A percentile compares a stretch with the other conserved stretches of the same genome.
Evolutionary conservation across 805 yeast species (phyloP).

Genomic region (Phaffomyces thermotolerans): DNA sequence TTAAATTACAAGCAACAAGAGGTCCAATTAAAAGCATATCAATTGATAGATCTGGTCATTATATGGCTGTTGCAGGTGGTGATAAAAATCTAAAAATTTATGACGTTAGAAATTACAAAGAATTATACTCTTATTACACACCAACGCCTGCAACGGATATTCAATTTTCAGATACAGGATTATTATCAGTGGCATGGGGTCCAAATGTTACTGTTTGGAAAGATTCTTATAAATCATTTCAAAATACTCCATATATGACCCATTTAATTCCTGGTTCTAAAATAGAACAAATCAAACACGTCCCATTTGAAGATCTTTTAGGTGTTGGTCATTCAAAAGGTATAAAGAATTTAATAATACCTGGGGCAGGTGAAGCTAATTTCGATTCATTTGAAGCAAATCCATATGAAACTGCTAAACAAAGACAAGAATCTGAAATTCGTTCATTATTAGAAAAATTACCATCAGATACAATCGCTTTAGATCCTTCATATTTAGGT

Average conservation of each 20-base stretch:
- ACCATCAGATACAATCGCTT: slow-evolving; percentile 84
- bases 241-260: slow-evolving; percentile 84
- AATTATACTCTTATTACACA: slow-evolving; percentile 50
- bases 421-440: slow-evolving; percentile 91
- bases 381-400: slow-evolving; percentile 89
- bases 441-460: slow-evolving; percentile 78
- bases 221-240: slow-evolving; percentile 64
- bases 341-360: slow-evolving; percentile 77
- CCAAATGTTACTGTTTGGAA: slow-evolving; percentile 95
- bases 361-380: slow-evolving; percentile 98
- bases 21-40: slow-evolving; percentile 88
- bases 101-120: slow-evolving; percentile 84
- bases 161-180: slow-evolving; percentile 80
- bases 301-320: slow-evolving; percentile 94
- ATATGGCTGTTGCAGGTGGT: slow-evolving; percentile 90
- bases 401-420: slow-evolving; percentile 87
- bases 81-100: slow-evolving; percentile 82
- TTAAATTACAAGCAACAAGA: slow-evolving; percentile 60
- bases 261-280: slow-evolving; percentile 77
- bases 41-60: slow-evolving; percentile 83
- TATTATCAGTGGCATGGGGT: slow-evolving; percentile 89
- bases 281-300: slow-evolving; percentile 61
- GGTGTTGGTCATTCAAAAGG: slow-evolving; percentile 82
- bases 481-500: slow-evolving; percentile 87
- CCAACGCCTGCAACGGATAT: slow-evolving; percentile 84